Base-by-base conservation (phyloP, 208 protist species). In the Leishmania lainsoni region DNA sequence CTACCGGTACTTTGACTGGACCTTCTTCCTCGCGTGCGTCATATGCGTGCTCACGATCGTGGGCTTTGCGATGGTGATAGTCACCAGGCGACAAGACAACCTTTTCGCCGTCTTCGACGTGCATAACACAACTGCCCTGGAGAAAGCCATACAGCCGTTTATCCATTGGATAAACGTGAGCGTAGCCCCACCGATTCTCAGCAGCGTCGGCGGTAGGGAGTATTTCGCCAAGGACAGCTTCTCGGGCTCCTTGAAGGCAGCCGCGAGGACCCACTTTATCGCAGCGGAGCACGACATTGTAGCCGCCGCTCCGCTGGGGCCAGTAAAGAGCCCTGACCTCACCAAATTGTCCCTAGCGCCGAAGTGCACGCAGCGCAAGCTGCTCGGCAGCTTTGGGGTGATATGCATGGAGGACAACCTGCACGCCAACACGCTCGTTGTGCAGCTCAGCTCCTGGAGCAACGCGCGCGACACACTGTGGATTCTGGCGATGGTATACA, bases 401-500 rank as follows among this genome's bases (percentile, higher is more conserved):
- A 26, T 96, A 20, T 96, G 91, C 79, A 87, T 94, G 86, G 87
- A 96, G 79, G 85, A 86, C 70, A 92, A 85, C 72, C 35, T 97
- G 76, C 80, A 91, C 81, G 91, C 90, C 26, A 89, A 90, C 69
- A 81, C 80, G 32, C 88, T 97, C 76, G 83, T 82, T n/a, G 79
- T 89, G 54, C 91, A 96, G 83, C 81, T 96, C 17, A 88, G 83
- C 63, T 80, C 80, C 58, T 97, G 92, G 91, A 95, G 86, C 58
- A 91, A 88, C 78, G 81, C 85, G 51, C 87, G 91, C 10, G 83
- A 88, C 70, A 89, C 87, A 58, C 71, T 97, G 65, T 97, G 92
- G 84, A 93, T 92, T 48, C 54, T 97, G n/a, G 89, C 91, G 26
- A 81, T 94, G 78, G 61, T 95, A 20, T 94, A 93, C 83, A 91